phyloP scores from a whole-genome alignment of 768 basidiomycete species.

The Hygrophorus russula region DNA sequence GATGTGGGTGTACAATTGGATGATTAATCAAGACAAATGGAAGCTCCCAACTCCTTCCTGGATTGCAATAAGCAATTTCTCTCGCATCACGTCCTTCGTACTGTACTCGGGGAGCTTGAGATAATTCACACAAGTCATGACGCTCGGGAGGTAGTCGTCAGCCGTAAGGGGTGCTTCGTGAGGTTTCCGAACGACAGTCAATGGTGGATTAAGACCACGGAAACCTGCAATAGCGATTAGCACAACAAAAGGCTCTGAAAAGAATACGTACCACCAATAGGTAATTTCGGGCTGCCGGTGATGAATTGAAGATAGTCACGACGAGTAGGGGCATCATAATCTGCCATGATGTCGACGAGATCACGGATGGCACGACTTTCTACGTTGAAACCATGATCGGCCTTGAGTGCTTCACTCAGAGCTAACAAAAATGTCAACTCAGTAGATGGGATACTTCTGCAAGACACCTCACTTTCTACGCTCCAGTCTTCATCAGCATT shows the following conservation, averaged over 20 bases:
- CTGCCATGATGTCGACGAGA: slow-evolving; percentile 77
- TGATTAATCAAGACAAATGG: slow-evolving; percentile 72
- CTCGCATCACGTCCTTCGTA: slow-evolving; percentile 70
- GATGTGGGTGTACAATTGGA: slow-evolving; percentile 1
- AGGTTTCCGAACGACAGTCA: slow-evolving; percentile 96
- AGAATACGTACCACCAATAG: slow-evolving; percentile 69
- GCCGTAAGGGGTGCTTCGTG: slow-evolving; percentile 86
- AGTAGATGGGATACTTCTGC: slow-evolving; percentile 1
- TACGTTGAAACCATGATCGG: slow-evolving; percentile 95
- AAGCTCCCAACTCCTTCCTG: slow-evolving; percentile 93
- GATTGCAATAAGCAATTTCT: slow-evolving; percentile 78
- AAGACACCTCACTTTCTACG: slow-evolving; percentile 58
- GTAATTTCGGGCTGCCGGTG: slow-evolving; percentile 93
- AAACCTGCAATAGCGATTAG: slow-evolving; percentile 46
- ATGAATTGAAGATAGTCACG: slow-evolving; percentile 93
- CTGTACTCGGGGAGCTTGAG: slow-evolving; percentile 95
- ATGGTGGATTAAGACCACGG: slow-evolving; percentile 84
- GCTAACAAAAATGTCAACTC: slow-evolving; percentile 33
- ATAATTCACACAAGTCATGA: slow-evolving; percentile 98
- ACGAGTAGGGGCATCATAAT: slow-evolving; percentile 60
- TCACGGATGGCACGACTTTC: slow-evolving; percentile 88
- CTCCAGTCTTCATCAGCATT: slow-evolving; percentile 98
- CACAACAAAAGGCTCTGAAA: not conserved
- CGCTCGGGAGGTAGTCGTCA: slow-evolving; percentile 92
- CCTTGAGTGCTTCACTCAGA: slow-evolving; percentile 82